A percentile compares a stretch with the other conserved stretches of the same genome.
These are phyloP conservation scores for Sporothrix variecibatus DNA, from an alignment of 2,329 filamentous ascomycete species.

Conservation along the genomic window DNA sequence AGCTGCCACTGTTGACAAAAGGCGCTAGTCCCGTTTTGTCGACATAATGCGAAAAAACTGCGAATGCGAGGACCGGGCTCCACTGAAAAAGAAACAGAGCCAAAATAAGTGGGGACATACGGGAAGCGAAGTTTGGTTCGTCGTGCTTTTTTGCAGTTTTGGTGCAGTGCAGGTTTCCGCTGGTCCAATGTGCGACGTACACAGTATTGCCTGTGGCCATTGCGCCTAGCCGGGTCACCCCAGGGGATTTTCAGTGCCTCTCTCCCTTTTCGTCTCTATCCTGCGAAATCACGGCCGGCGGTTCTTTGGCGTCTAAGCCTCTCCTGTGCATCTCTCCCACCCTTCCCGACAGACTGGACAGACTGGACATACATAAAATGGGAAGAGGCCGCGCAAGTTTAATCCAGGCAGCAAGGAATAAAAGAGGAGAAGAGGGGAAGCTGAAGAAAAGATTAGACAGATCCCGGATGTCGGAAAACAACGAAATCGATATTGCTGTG, in stretches of 20 bases:
- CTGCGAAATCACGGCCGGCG: neutral
- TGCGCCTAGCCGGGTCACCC: neutral
- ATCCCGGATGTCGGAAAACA: neutral
- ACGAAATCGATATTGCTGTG: neutral
- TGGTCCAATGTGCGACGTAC: no score
- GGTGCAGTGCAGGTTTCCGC: no score
- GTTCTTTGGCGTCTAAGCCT: neutral
- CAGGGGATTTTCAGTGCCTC: neutral
- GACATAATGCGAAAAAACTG: neutral
- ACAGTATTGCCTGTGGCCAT: no score
- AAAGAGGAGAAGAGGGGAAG: neutral
- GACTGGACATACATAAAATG: slow-evolving; percentile 9
- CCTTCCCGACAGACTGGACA: neutral
- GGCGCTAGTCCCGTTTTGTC: neutral
- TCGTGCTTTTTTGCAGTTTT: no score
- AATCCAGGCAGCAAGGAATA: slow-evolving; percentile 9
- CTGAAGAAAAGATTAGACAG: no score
- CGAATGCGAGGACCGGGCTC: neutral
- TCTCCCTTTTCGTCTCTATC: neutral
- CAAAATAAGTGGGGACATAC: neutral
- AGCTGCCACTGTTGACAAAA: neutral
- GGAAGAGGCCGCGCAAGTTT: neutral
- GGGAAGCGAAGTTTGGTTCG: neutral
- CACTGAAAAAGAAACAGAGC: neutral
- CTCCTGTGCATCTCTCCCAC: neutral